phyloP scores from a whole-genome alignment of 1,139 yeast genomes.

The Pichia kudriavzevii region DNA sequence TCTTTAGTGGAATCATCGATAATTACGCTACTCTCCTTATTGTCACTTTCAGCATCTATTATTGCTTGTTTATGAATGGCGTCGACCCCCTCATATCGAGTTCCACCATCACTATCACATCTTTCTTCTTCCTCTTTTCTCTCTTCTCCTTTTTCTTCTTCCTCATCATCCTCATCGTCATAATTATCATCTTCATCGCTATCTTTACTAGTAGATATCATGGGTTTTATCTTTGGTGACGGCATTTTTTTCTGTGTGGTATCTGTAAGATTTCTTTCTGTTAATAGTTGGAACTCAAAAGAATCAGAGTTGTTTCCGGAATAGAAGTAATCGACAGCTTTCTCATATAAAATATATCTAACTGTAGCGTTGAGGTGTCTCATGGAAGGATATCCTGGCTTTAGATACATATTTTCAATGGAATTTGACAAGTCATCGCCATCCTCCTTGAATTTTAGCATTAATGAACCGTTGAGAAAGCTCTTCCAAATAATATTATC shows the following conservation, averaged over 20 bases:
- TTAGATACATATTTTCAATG: slow-evolving; percentile 29
- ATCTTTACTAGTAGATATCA: slow-evolving; percentile 1
- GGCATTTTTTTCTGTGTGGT: background rate
- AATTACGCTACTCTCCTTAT: background rate
- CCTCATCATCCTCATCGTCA: slow-evolving; percentile 2
- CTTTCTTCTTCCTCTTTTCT: background rate
- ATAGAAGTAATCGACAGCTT: slow-evolving; percentile 49
- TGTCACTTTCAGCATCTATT: background rate
- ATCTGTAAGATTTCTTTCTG: too few species aligned
- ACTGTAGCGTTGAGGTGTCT: slow-evolving; percentile 54
- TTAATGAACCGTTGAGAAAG: slow-evolving; percentile 47
- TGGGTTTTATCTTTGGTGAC: background rate
- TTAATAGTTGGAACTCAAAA: slow-evolving; percentile 11
- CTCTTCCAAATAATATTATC: slow-evolving; percentile 41
- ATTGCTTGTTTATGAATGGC: slow-evolving; percentile 2
- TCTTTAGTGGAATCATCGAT: slow-evolving; percentile 6
- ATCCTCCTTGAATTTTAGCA: slow-evolving; percentile 29
- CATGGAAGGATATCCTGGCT: slow-evolving; percentile 43
- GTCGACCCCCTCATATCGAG: too few species aligned
- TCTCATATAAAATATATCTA: slow-evolving; percentile 66
- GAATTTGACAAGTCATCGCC: slow-evolving; percentile 12
- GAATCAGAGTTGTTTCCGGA: background rate
- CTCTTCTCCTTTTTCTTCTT: background rate
- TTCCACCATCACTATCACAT: too few species aligned
- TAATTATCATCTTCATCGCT: slow-evolving; percentile 3